Evolutionary conservation across 805 yeast species (phyloP).

Genomic region (Metschnikowia borealis): DNA sequence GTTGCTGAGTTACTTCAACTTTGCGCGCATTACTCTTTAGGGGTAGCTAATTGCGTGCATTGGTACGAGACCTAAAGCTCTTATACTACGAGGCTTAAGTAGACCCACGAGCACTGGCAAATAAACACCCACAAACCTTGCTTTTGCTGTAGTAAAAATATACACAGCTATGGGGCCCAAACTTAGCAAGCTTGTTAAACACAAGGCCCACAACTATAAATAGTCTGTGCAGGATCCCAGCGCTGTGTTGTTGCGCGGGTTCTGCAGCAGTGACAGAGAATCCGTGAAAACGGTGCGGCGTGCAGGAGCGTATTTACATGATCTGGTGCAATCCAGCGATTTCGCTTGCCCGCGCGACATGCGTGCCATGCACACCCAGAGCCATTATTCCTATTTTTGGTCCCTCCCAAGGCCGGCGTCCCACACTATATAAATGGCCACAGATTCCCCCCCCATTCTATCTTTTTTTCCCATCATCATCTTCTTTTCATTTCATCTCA

Average conservation of each 20-base stretch:
- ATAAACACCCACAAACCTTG: too few species aligned
- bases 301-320: background rate
- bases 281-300: background rate
- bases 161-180: too few species aligned
- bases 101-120: too few species aligned
- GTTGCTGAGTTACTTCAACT: background rate
- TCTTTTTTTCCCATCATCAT: background rate
- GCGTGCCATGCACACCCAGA: background rate
- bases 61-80: background rate
- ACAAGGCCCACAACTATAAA: background rate
- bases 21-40: background rate
- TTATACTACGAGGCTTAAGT: background rate
- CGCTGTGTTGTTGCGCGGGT: background rate
- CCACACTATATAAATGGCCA: background rate
- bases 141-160: too few species aligned
- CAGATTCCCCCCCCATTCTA: background rate
- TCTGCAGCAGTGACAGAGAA: background rate
- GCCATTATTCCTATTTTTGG: constrained; percentile 1
- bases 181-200: too few species aligned
- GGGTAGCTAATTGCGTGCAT: constrained; percentile 1
- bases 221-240: constrained; percentile 1
- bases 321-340: constrained; percentile 5
- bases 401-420: background rate
- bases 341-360: constrained; percentile 1
- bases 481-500: background rate